Conservation (phyloP, 768 basidiomycete genomes). For the Leccinum boreale region DNA sequence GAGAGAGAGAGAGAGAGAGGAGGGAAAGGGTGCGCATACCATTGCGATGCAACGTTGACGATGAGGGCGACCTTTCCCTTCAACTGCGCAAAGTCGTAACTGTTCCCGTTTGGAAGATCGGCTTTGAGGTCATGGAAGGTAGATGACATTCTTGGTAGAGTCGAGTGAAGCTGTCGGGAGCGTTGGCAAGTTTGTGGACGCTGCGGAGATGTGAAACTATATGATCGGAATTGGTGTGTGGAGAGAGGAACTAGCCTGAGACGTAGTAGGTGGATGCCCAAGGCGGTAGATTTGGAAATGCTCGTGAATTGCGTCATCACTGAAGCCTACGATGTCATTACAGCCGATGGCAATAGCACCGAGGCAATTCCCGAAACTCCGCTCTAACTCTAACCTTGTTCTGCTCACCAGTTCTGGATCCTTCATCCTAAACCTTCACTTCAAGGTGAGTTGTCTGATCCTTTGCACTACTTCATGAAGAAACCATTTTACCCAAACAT, state of each 20-base stretch:
- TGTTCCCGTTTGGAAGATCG: slow-evolving; percentile 51
- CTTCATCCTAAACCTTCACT: neutral
- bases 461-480: slow-evolving; percentile 13
- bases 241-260: neutral
- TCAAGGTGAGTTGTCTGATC: slow-evolving; percentile 9
- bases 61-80: slow-evolving; percentile 77
- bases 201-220: neutral
- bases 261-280: neutral
- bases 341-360: too few relatives aligned
- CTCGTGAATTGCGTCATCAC: too few relatives aligned
- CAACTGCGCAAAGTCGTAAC: slow-evolving; percentile 62
- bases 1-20: neutral
- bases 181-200: neutral
- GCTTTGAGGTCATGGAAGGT: slow-evolving; percentile 70
- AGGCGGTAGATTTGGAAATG: neutral
- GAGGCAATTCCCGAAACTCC: slow-evolving; percentile 2
- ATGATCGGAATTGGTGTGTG: neutral
- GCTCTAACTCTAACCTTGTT: neutral
- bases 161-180: slow-evolving; percentile 10
- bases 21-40: slow-evolving; percentile 32
- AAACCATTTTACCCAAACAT: slow-evolving; percentile 24
- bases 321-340: too few relatives aligned
- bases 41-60: slow-evolving; percentile 75
- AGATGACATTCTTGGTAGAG: slow-evolving; percentile 19
- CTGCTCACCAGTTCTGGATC: too few relatives aligned